phyloP scores from a whole-genome alignment of 2,329 filamentous ascomycete genomes.

The Hymenoscyphus salicellus region DNA sequence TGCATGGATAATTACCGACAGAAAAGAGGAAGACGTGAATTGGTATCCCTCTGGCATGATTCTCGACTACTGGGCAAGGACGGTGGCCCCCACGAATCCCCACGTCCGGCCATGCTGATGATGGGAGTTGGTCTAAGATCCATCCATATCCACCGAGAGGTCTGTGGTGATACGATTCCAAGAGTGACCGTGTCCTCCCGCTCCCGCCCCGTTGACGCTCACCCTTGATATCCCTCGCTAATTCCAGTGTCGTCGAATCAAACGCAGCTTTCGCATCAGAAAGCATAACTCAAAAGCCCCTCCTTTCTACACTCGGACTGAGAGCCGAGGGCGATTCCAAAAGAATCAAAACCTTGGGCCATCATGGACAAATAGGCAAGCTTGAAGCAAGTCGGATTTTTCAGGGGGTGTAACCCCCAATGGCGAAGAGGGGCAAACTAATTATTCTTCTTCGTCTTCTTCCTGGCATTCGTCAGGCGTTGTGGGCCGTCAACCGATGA shows the following conservation, averaged over 20 bases:
- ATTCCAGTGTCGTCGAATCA: not conserved
- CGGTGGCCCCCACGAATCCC: slow-evolving; percentile 3
- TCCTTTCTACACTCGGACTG: not conserved
- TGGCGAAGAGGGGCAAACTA: no score
- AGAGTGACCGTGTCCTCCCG: slow-evolving; percentile 3
- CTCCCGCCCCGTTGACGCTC: slow-evolving; percentile 5
- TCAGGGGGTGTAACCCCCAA: no score
- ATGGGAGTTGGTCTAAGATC: not conserved
- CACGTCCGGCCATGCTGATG: slow-evolving; percentile 1
- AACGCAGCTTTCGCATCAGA: not conserved
- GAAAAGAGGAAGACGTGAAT: not conserved
- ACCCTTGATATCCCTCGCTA: not conserved
- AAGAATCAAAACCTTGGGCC: not conserved
- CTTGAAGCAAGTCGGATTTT: no score
- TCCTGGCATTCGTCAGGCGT: no score
- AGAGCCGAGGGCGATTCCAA: not conserved
- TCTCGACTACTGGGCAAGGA: not conserved
- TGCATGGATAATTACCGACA: slow-evolving; percentile 8
- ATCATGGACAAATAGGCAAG: not conserved
- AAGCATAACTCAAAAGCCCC: not conserved
- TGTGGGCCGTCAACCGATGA: no score
- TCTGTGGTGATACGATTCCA: slow-evolving; percentile 1
- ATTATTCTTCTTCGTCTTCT: no score
- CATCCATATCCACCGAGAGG: not conserved
- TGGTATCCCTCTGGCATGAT: not conserved